Evolutionary conservation across 2,329 filamentous ascomycete genomes (phyloP), one percentile per base, ranked within the genome.

Genomic region (Epichloe amarillans): DNA sequence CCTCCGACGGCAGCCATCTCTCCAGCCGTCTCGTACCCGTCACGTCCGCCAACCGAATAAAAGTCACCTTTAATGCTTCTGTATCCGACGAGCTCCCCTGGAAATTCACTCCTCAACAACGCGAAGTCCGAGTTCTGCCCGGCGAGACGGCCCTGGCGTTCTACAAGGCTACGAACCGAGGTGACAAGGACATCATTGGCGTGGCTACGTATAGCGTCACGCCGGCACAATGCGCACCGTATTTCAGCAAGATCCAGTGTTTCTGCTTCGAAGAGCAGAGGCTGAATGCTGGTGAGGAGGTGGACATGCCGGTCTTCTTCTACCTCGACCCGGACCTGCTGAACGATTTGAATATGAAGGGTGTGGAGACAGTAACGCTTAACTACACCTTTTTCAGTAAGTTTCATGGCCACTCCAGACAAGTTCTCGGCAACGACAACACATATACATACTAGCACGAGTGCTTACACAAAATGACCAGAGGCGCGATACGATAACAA

Each of bases 251-350:
- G 77, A 98, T 98, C 44, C 93, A 98, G 69, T 98, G 93, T 64
- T 98, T 98, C 69, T 98, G 93, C 69, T 98, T 98, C 62, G 93
- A 98, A 72, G 91, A 89, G 69, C 93, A 98, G 75, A 78, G 94
- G 54, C 69, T 98, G 57, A 91, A 93, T 64, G 90, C 90, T 5
- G 90, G 91, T 43, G 94, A 98, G 75, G 93, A 89, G 43, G 93
- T 98, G 50, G 93, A 98, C 67, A 98, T 98, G 94, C 94, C 93
- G 0, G 94, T 98, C 0, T 98, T 98, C 69, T 98, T 98, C 71
- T 98, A 97, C 68, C 86, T 98, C 57, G 93, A 98, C 63, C 93
- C 93, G 0, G 93, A 97, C 64, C 84, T 98, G 71, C 76, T 91
- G 53, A 90, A 86, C 59, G 93, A 98, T 67, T 73, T 91, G 48